These are phyloP conservation scores for Fraxinus dipetala DNA, from an alignment of 305 asterid species.

Conservation along the genomic window DNA sequence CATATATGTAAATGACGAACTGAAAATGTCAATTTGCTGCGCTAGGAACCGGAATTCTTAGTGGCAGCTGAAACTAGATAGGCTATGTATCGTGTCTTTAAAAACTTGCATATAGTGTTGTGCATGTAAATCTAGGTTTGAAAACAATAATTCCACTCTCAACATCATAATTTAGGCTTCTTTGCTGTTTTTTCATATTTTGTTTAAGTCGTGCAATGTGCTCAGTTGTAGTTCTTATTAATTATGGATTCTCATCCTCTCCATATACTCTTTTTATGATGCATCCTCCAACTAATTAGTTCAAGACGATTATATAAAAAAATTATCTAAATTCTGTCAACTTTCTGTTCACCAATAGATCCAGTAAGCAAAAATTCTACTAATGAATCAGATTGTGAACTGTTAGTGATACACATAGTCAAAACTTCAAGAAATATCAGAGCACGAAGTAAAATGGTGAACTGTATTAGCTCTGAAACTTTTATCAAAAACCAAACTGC, in stretches of 20 bases:
- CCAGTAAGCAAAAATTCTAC: background rate
- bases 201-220: background rate
- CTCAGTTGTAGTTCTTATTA: background rate
- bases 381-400: slow-evolving; percentile 12
- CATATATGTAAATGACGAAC: background rate
- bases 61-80: background rate
- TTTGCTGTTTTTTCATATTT: background rate
- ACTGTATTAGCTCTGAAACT: background rate
- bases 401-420: background rate
- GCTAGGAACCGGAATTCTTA: background rate
- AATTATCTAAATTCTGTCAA: background rate
- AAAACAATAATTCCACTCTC: background rate
- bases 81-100: background rate
- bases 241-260: background rate
- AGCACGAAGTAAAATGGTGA: slow-evolving; percentile 1
- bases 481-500: background rate
- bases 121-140: background rate
- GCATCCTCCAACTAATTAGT: background rate
- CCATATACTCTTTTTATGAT: background rate
- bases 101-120: background rate
- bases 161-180: background rate
- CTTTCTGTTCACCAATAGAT: background rate
- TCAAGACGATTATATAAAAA: background rate
- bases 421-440: slow-evolving; percentile 8
- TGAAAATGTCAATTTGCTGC: background rate